Conservation (phyloP, 768 basidiomycete genomes). For the Pulveroboletus sp. region DNA sequence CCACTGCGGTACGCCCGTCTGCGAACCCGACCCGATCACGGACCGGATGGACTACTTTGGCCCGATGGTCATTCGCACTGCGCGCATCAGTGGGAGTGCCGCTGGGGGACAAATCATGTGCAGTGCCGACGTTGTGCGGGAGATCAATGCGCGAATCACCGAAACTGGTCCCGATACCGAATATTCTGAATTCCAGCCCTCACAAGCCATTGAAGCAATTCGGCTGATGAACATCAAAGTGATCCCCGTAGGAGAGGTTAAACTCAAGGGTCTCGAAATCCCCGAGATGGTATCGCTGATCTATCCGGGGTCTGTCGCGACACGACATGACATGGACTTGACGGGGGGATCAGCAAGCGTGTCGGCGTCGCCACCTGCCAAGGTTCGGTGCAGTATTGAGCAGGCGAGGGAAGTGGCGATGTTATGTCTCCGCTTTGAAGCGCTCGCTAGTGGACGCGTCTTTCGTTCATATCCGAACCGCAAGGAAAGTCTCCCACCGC, state of each 20-base stretch:
- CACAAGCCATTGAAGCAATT: constrained; percentile 69
- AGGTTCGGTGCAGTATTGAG: constrained; percentile 64
- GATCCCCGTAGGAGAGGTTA: constrained; percentile 79
- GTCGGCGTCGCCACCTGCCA: constrained; percentile 18
- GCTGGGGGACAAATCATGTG: constrained; percentile 93
- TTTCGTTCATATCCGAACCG: constrained; percentile 44
- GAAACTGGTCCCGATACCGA: constrained; percentile 55
- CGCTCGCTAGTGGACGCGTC: constrained; percentile 57
- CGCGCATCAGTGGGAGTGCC: constrained; percentile 77
- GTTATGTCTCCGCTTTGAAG: constrained; percentile 76
- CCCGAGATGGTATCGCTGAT: constrained; percentile 84
- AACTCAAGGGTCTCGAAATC: constrained; percentile 90
- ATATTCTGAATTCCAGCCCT: constrained; percentile 51
- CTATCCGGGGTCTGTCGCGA: constrained; percentile 70
- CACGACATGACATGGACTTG: constrained; percentile 58
- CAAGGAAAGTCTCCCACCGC: constrained; percentile 25
- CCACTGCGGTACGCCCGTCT: constrained; percentile 85
- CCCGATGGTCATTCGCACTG: constrained; percentile 90
- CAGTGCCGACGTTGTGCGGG: constrained; percentile 80
- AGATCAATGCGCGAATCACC: constrained; percentile 61
- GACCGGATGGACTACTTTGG: constrained; percentile 98
- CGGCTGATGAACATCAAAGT: constrained; percentile 65
- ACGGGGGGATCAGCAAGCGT: constrained; percentile 14
- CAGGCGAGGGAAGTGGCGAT: constrained; percentile 71
- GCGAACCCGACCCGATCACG: constrained; percentile 88